A percentile compares a stretch with the other conserved stretches of the same genome.
These are phyloP conservation scores for Microsporum audouinii DNA, from an alignment of 2,329 filamentous ascomycete genomes.

Conservation along the genomic window DNA sequence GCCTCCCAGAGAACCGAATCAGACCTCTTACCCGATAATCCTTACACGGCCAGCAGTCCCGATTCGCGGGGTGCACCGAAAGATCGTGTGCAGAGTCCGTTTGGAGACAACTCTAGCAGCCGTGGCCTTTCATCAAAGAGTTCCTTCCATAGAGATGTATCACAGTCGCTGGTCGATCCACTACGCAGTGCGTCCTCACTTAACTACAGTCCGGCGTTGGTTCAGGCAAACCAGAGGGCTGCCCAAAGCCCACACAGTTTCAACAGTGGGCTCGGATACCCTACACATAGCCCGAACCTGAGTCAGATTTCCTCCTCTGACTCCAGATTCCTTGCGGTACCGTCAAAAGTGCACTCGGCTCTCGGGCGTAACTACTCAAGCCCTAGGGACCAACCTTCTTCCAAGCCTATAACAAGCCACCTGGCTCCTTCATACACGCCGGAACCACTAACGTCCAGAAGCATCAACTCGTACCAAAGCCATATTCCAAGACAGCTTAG, in stretches of 20 bases:
- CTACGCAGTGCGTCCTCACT: background rate
- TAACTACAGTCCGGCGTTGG: background rate
- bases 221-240: background rate
- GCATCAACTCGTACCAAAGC: background rate
- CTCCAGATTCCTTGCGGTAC: background rate
- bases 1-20: slow-evolving; percentile 15
- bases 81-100: slow-evolving; percentile 13
- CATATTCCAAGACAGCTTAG: slow-evolving; percentile 2
- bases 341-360: background rate
- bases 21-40: slow-evolving; percentile 3
- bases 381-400: background rate
- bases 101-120: slow-evolving; percentile 7
- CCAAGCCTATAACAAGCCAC: background rate
- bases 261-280: background rate
- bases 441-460: background rate
- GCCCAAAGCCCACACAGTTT: background rate
- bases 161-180: background rate
- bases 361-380: background rate
- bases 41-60: slow-evolving; percentile 10
- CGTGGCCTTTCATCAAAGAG: slow-evolving; percentile 13
- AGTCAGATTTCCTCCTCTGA: background rate
- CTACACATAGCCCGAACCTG: background rate
- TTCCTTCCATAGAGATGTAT: background rate
- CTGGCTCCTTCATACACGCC: background rate
- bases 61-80: slow-evolving; percentile 6